These are phyloP conservation scores for Penicillium sclerotigenum DNA, from an alignment of 2,329 filamentous ascomycete species.

Conservation along the genomic window DNA sequence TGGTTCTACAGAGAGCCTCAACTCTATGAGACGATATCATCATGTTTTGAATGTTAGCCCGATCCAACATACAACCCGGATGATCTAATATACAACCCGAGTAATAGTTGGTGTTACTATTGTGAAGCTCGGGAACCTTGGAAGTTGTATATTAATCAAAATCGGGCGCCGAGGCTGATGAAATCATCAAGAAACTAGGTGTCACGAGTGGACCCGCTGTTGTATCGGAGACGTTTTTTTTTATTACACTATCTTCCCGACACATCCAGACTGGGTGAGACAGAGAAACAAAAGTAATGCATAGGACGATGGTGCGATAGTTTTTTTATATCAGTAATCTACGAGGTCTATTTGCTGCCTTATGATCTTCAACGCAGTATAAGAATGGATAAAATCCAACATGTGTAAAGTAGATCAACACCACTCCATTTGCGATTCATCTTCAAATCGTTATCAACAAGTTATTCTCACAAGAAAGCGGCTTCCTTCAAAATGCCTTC, in stretches of 20 bases:
- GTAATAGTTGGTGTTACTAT: background rate
- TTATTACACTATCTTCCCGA: background rate
- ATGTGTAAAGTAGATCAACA: background rate
- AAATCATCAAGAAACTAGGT: background rate
- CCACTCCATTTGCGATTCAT: background rate
- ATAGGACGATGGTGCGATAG: background rate
- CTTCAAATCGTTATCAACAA: background rate
- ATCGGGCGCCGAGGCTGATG: background rate
- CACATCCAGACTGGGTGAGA: background rate
- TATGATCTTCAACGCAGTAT: background rate
- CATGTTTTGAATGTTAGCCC: background rate
- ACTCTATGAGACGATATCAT: background rate
- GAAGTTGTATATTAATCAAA: background rate
- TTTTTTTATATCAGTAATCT: background rate
- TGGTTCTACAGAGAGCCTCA: background rate
- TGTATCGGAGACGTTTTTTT: background rate
- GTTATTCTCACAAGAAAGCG: background rate
- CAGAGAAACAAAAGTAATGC: too few relatives aligned
- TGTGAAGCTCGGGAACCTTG: background rate
- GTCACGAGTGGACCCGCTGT: too few relatives aligned
- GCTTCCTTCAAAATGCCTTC: background rate
- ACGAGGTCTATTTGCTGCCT: background rate
- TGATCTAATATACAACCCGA: background rate
- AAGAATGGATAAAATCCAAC: background rate
- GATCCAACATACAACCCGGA: too few relatives aligned